Evolutionary conservation across 495 filamentous ascomycete genomes (phyloP), one percentile per base, ranked within the genome.

Genomic region (Penicilliopsis zonata): DNA sequence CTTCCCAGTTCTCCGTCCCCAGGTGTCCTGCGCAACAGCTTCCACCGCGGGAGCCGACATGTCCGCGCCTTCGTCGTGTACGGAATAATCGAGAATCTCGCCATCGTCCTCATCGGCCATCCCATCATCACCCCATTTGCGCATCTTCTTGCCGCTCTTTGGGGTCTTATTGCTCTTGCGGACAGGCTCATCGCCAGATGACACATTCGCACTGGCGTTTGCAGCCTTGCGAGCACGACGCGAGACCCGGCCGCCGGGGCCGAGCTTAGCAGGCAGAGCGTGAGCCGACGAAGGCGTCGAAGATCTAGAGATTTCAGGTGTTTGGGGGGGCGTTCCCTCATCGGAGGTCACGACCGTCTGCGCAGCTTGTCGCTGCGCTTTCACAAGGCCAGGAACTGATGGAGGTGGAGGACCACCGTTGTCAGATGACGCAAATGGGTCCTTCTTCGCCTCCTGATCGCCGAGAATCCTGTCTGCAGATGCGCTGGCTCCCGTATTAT

Each of bases 71-170:
- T 69, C 71, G 13, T 63, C 64, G 13, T 63, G 57, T 0, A 65
- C 70, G 13, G 92, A 96, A 50, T 96, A 98, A 57, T 98, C 90
- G 18, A 98, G 62, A 30, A 79, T 67, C 9, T 72, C 62, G 39
- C 78, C 81, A 31, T 86, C 84, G 30, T 82, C 83, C 45, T 94
- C 90, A 42, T 87, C 83, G 6, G 82, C 86, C 32, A 80, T 61
- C 5, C 90, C 90, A 52, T 88, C 82, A 0, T 78, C 85, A 53
- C 88, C 80, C 90, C 90, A 98, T 44, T 74, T 82, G 31, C 92
- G 76, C 47, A 80, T 76, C 42, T 82, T 86, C 67, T 98, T 98
- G 5, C 59, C 67, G n/a, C 59, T 57, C 49, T 74, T 76, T 9
- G 60, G 55, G 10, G 46, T 49, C 13, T 58, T 57, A 49, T 76